A percentile compares a stretch with the other conserved stretches of the same genome.
phyloP scores from a whole-genome alignment of 148 eudicot genomes.

The Polygonum aviculare region DNA sequence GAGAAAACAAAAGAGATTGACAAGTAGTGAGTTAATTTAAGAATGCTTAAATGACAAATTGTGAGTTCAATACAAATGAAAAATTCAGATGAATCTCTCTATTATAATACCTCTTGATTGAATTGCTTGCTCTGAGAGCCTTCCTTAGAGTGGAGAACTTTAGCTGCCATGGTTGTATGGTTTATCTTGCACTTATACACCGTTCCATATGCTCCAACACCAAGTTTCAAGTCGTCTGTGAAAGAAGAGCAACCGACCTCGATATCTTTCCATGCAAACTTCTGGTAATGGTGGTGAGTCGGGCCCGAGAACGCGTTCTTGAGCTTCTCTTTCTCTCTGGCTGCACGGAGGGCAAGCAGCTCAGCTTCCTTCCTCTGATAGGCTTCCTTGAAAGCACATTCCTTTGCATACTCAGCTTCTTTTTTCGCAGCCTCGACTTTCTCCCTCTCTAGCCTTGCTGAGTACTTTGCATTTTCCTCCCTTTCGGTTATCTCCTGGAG shows the following conservation, averaged over 20 bases:
- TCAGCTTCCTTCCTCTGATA: conserved; percentile 42
- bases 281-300: conserved; percentile 35
- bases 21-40: too few species aligned
- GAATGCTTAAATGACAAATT: too few species aligned
- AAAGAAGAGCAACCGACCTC: conserved; percentile 58
- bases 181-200: conserved; percentile 77
- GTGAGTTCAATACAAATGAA: too few species aligned
- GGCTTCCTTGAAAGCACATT: conserved; percentile 46
- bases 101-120: conserved; percentile 72
- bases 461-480: conserved; percentile 56
- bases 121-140: conserved; percentile 47
- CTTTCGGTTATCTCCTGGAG: conserved; percentile 25
- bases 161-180: conserved; percentile 73
- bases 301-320: conserved; percentile 32
- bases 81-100: not conserved
- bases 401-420: conserved; percentile 42
- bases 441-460: conserved; percentile 49
- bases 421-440: conserved; percentile 41
- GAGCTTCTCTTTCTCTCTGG: conserved; percentile 58
- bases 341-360: conserved; percentile 21
- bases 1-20: conserved; percentile 7
- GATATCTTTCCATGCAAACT: conserved; percentile 72
- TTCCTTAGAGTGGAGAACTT: conserved; percentile 65
- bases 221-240: conserved; percentile 47
- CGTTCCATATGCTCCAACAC: conserved; percentile 73